These are phyloP conservation scores for Aegle marmelos DNA, from an alignment of 345 rosid genomes.

Conservation along the genomic window DNA sequence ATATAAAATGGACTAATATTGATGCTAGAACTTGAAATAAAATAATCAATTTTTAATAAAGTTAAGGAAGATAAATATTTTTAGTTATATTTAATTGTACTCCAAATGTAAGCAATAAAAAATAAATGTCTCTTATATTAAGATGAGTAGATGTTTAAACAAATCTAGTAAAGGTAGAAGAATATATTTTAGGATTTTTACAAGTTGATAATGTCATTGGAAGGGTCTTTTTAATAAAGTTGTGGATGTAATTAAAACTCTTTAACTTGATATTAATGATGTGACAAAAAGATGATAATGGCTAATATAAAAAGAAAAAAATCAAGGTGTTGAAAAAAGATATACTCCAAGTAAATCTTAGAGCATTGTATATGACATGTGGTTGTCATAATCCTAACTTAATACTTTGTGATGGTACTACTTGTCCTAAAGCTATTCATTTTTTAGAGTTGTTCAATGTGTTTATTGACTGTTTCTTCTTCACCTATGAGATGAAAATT, in stretches of 20 bases:
- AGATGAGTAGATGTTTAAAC: background rate
- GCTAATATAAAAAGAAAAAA: too few relatives aligned
- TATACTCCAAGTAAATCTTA: background rate
- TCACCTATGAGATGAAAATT: too few relatives aligned
- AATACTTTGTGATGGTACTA: too few relatives aligned
- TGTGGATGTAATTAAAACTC: too few relatives aligned
- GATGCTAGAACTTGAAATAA: background rate
- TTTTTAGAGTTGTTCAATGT: too few relatives aligned
- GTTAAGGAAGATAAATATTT: background rate
- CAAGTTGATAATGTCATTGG: background rate
- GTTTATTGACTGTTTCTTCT: too few relatives aligned
- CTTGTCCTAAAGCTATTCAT: too few relatives aligned
- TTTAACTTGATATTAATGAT: too few relatives aligned
- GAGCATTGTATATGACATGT: background rate
- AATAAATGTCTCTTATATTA: background rate
- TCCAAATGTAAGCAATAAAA: too few relatives aligned
- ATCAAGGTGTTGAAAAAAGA: background rate
- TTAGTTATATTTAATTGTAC: background rate
- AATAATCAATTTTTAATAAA: background rate
- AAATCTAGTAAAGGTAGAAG: background rate
- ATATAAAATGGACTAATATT: background rate
- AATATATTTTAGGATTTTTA: background rate
- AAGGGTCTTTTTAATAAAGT: background rate
- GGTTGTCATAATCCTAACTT: background rate
- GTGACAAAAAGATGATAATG: too few relatives aligned